These are phyloP conservation scores for Rhodotorula mucilaginosa DNA, from an alignment of 1,284 basidiomycete species.

Conservation along the genomic window DNA sequence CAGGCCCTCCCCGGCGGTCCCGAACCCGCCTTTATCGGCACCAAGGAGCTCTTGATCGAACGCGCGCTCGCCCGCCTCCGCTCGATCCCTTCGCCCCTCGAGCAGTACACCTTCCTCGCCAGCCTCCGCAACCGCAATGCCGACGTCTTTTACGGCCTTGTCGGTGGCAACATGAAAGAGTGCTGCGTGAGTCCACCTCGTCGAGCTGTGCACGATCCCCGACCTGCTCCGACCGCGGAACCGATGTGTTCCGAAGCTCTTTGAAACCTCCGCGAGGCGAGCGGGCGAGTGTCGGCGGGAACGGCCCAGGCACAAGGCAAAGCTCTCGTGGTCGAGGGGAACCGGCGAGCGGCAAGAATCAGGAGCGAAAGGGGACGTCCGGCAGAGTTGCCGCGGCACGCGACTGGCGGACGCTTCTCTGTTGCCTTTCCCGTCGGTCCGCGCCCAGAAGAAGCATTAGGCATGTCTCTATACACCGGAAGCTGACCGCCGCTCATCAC, in stretches of 20 bases:
- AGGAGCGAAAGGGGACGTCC: no score
- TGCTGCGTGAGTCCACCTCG: slow-evolving; percentile 42
- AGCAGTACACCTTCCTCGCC: slow-evolving; percentile 78
- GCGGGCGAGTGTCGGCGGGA: no score
- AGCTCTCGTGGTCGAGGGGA: no score
- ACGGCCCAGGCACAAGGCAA: no score
- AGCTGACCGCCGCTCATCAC: background rate
- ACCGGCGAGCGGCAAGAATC: no score
- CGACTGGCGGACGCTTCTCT: background rate
- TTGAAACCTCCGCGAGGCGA: no score
- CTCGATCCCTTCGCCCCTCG: slow-evolving; percentile 45
- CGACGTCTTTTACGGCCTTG: slow-evolving; percentile 63
- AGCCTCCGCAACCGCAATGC: slow-evolving; percentile 70
- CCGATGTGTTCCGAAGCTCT: background rate
- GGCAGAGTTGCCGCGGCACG: background rate
- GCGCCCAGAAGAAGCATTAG: background rate
- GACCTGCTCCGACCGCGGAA: background rate
- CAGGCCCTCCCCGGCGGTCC: slow-evolving; percentile 7
- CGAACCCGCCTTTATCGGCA: slow-evolving; percentile 22
- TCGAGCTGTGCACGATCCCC: background rate
- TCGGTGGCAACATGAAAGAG: slow-evolving; percentile 60
- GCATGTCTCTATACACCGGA: background rate
- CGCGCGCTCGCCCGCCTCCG: slow-evolving; percentile 35
- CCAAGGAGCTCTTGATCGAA: slow-evolving; percentile 26
- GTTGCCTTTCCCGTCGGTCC: background rate